A percentile compares a stretch with the other conserved stretches of the same genome.
phyloP scores from a whole-genome alignment of 1,284 basidiomycete species.

The Naganishia sp. region DNA sequence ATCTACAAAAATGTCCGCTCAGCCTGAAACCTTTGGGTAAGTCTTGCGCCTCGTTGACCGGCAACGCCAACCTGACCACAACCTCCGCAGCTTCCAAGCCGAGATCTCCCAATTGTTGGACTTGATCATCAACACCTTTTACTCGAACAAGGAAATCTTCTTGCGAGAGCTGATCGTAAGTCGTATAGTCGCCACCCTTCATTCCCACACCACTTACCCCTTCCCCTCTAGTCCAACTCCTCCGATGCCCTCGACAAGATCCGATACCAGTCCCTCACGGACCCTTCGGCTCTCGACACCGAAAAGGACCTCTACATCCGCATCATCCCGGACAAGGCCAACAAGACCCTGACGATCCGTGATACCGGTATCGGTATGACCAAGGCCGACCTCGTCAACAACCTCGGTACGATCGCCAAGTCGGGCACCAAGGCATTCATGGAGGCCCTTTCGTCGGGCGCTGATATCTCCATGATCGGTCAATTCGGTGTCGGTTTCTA shows the following conservation, averaged over 20 bases:
- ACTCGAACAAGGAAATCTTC: constrained; percentile 99
- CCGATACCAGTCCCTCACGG: constrained; percentile 82
- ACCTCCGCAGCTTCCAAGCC: constrained; percentile 63
- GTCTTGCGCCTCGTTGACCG: background rate
- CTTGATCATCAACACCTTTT: constrained; percentile 79
- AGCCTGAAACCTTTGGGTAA: constrained; percentile 48
- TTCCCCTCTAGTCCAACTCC: constrained; percentile 40
- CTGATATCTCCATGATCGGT: constrained; percentile 79
- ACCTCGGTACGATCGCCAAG: constrained; percentile 99
- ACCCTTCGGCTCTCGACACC: constrained; percentile 79
- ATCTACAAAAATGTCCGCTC: constrained; percentile 39
- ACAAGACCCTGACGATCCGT: constrained; percentile 86
- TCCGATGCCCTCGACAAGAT: constrained; percentile 98
- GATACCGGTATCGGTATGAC: constrained; percentile 89
- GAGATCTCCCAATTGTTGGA: constrained; percentile 85
- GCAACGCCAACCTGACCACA: background rate
- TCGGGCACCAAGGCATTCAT: constrained; percentile 81
- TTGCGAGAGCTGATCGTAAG: constrained; percentile 79
- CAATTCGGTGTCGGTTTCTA: constrained; percentile 74
- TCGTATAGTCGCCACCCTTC: background rate
- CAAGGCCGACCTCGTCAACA: constrained; percentile 97
- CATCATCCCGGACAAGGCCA: constrained; percentile 92
- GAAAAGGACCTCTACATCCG: constrained; percentile 90
- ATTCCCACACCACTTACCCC: background rate
- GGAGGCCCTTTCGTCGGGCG: constrained; percentile 89